Evolutionary conservation across 306 rosid species (phyloP), one percentile per base, ranked within the genome.

Genomic region (Acmispon strigosus): DNA sequence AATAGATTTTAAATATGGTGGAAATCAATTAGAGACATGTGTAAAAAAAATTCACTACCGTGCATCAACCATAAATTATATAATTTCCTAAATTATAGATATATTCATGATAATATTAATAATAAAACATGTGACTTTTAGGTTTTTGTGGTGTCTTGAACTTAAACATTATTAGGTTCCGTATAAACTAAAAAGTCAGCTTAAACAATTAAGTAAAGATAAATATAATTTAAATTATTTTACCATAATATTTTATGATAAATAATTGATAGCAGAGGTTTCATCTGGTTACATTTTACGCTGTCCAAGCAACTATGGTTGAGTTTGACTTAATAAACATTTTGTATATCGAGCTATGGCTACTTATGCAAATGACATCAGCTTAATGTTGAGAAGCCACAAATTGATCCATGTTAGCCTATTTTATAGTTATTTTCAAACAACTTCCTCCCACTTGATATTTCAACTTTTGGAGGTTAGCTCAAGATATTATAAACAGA

Each of bases 391-490:
- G 54, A 69, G 37, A 44, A 54, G 67, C 66, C 17, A 70, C 62
- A 64, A 57, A 12, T 78, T 73, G 63, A 78, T 78, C 47, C 49
- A 64, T 49, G 44, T 45, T 55, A 12, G 29, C 32, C 3, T 22
- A 65, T 37, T 72, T 41, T 47, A 39, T 50, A 54, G 39, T 73
- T 36, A 42, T 60, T 51, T 60, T 20, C 17, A 18, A 72, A 62
- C 66, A 43, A 39, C 76, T 53, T 24, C 72, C 45, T 53, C 81
- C 82, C 68, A 72, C 78, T 72, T 72, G 75, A 32, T 22, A 49
- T 72, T 78, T 66, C 59, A 49, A 52, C 57, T 66, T 66, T 65
- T 78, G 78, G 78, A 65, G 57, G 74, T 74, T 58, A 57, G 54
- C 78, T 64, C 52, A 49, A 8, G 5, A 55, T 65, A 34, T 32